Evolutionary conservation across 345 rosid genomes (phyloP).

Genomic region (Pseudoturritis turrita): DNA sequence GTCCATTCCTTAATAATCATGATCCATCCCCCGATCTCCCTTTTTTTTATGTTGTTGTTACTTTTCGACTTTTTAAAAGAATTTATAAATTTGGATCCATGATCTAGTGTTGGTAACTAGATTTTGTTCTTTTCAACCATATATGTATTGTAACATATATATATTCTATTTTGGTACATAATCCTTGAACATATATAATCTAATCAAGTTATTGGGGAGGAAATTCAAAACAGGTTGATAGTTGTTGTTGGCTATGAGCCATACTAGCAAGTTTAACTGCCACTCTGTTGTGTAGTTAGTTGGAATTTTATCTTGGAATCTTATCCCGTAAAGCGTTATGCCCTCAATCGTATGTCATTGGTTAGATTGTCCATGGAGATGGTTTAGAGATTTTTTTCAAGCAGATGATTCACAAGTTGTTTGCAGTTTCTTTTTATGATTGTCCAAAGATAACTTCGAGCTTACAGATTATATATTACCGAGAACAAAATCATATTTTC

Average conservation of each 20-base stretch:
- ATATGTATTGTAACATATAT: too few species aligned
- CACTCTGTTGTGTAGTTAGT: slow-evolving; percentile 2
- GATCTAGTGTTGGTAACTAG: slow-evolving; percentile 15
- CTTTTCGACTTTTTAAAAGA: neutral
- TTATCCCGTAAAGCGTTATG: neutral
- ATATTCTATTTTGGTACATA: neutral
- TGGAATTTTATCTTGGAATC: too few species aligned
- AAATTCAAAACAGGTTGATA: neutral
- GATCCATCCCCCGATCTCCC: slow-evolving; percentile 8
- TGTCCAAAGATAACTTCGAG: neutral
- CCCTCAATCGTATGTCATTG: slow-evolving; percentile 1
- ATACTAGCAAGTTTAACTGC: neutral
- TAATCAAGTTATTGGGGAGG: neutral
- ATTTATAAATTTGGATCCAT: neutral
- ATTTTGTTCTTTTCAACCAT: slow-evolving; percentile 4
- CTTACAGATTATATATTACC: neutral
- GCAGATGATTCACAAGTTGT: neutral
- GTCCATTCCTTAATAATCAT: slow-evolving; percentile 18
- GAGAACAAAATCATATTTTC: neutral
- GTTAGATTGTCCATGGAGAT: neutral
- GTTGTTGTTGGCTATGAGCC: neutral
- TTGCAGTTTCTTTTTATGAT: neutral
- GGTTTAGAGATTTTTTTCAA: neutral
- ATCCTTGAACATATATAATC: neutral
- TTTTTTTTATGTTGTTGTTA: neutral